Base-by-base conservation (phyloP, 352 stramenopile species). In the Pythium sp. region DNA sequence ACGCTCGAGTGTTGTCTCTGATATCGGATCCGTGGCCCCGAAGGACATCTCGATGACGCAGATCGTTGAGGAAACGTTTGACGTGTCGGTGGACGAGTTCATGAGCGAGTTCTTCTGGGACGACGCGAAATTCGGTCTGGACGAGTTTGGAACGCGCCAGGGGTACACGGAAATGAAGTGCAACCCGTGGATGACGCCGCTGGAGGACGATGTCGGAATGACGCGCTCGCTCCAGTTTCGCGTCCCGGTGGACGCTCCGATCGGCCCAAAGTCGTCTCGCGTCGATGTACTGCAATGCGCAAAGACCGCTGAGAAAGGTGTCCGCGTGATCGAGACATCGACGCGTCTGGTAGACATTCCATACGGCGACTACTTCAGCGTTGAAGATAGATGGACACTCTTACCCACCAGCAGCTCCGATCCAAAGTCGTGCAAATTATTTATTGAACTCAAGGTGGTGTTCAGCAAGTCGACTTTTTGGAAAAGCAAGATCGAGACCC, bases 351-450 rank as follows among this genome's bases (percentile, higher is more conserved):
- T 87, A 47, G 88, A 95, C 69, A 93, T 95, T 63, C 88, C 88
- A 5, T 95, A 95, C 64, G 86, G 88, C 24, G 88, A 95, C 69
- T 94, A 92, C 72, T 95, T 95, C 56, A 93, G 83, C 63, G 88
- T 95, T 3, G 86, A 94, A 67, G 85, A 93, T 32, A 82, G 88
- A 5, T 94, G 87, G 82, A 92, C 82, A 15, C 77, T 95, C 51
- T 73, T 86, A n/a, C 78, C 82, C 7, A 65, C 81, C 7, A 66
- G 77, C 49, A 54, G 72, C n/a, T 75, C 74, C 1, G 66, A 86
- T 24, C 24, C 71, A 12, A 72, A 80, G 30, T 69, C 75, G 5
- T 92, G 82, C 72, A 80, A 82, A 69, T 41, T 95, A 69, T 83
- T 74, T 66, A 92, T 95, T 67, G 86, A 95, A 61, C 61, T 92